phyloP scores from a whole-genome alignment of 805 yeast genomes.

The Saccharomycopsis javanensis region DNA sequence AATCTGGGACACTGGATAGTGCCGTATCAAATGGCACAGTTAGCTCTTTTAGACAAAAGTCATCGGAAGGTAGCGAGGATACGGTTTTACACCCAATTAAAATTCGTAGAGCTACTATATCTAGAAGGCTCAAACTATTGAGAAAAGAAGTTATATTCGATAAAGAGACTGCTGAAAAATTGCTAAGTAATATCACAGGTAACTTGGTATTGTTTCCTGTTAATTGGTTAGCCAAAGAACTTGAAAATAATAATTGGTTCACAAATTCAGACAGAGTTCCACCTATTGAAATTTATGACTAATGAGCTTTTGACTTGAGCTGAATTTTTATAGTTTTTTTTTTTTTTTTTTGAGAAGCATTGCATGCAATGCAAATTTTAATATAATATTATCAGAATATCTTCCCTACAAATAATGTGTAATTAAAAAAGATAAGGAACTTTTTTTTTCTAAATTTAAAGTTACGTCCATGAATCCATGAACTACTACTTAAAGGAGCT shows the following conservation, averaged over 20 bases:
- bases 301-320: background rate
- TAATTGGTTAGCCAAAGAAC: conserved; percentile 81
- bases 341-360: background rate
- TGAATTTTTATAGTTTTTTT: background rate
- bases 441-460: background rate
- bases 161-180: conserved; percentile 63
- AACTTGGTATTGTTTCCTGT: conserved; percentile 86
- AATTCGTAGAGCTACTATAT: background rate
- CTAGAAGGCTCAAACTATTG: conserved; percentile 26
- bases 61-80: background rate
- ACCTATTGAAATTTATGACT: conserved; percentile 89
- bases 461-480: background rate
- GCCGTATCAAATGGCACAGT: background rate
- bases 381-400: no score
- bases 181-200: conserved; percentile 69
- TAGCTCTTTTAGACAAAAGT: background rate
- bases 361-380: background rate
- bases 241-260: conserved; percentile 91
- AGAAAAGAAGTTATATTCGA: conserved; percentile 48
- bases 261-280: conserved; percentile 89
- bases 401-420: background rate
- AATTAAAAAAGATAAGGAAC: background rate
- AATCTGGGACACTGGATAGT: background rate
- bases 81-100: conserved; percentile 1
- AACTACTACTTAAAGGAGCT: background rate